These are phyloP conservation scores for Lactarius deliciosus DNA, from an alignment of 768 basidiomycete genomes.

Conservation along the genomic window DNA sequence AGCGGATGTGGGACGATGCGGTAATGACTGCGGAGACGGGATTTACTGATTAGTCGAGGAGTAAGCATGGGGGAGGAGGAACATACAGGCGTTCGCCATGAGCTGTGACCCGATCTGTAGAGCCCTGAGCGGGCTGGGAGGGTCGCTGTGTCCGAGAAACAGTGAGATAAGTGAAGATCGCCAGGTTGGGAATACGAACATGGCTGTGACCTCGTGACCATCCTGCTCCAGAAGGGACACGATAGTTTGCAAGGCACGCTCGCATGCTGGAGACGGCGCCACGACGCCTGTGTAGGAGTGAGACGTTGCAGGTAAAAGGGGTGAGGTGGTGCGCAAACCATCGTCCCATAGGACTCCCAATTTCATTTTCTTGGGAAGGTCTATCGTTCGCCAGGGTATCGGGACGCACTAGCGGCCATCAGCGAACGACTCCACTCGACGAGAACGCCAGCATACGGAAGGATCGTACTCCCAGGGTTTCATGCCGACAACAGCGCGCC, in stretches of 20 bases:
- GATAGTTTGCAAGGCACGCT: conserved; percentile 51
- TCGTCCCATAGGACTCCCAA: conserved; percentile 46
- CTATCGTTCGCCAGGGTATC: conserved; percentile 38
- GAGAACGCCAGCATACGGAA: conserved; percentile 33
- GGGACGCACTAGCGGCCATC: conserved; percentile 33
- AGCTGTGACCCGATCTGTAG: conserved; percentile 53
- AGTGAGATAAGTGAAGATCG: neutral
- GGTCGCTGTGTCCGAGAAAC: conserved; percentile 35
- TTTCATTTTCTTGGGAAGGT: conserved; percentile 22
- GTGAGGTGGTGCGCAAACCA: conserved; percentile 39
- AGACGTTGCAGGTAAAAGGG: neutral
- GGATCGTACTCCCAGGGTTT: conserved; percentile 71
- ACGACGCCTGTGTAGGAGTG: conserved; percentile 47
- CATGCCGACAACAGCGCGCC: conserved; percentile 58
- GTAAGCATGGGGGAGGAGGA: conserved; percentile 30
- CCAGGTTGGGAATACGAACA: conserved; percentile 38
- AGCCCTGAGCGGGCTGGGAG: conserved; percentile 51
- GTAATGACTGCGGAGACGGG: conserved; percentile 27
- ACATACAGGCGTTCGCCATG: conserved; percentile 50
- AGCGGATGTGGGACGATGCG: conserved; percentile 32
- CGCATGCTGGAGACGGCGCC: conserved; percentile 57
- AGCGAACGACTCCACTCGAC: neutral
- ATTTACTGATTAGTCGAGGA: neutral
- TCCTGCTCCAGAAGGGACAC: conserved; percentile 43
- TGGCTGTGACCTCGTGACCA: conserved; percentile 53